Base-by-base conservation (phyloP, 306 rosid species). In the Vigna hirtella region DNA sequence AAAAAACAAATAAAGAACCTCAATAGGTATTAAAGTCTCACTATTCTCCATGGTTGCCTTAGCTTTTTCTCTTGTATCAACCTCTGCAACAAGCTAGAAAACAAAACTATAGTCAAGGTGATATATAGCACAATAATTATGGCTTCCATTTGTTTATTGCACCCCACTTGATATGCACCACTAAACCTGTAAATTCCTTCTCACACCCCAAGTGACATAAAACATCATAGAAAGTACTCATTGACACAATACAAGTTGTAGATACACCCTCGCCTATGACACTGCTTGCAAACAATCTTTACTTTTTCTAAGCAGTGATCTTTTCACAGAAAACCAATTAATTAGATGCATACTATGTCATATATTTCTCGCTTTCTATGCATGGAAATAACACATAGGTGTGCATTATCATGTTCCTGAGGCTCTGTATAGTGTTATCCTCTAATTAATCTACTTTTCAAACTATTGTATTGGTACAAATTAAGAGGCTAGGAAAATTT, bases 1-100 rank as follows among this genome's bases (percentile, higher is more conserved):
- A 20, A 20, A 20, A 20, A 20, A 20, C 20, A 20, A 20, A 20
- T 20, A 20, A 20, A 20, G 20, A 20, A 20, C 20, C 20, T 20
- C 20, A 20, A 20, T 20, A 20, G 20, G 20, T 20, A 20, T 20
- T 20, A 20, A 1, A 20, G 22, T 1, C 6, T 64, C 86, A 47
- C 51, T 43, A 36, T 83, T 65, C 18, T 50, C 85, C 85, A 71
- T 77, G 64, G 61, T 62, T 71, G 24, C 79, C 87, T 84, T 65
- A 64, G 73, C 42, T 76, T 55, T 52, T 72, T 79, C 52, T 68
- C 28, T 85, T 72, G 72, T 72, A 81, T 76, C 77, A 79, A 77
- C 11, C 72, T 16, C 61, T 77, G 61, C 66, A 83, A 38, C 18
- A 65, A 51, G 50, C 34, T 52, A 15, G 30, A 38, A 50, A 20